Base-by-base conservation (phyloP, 495 filamentous ascomycete species). In the Xylaria acuta region DNA sequence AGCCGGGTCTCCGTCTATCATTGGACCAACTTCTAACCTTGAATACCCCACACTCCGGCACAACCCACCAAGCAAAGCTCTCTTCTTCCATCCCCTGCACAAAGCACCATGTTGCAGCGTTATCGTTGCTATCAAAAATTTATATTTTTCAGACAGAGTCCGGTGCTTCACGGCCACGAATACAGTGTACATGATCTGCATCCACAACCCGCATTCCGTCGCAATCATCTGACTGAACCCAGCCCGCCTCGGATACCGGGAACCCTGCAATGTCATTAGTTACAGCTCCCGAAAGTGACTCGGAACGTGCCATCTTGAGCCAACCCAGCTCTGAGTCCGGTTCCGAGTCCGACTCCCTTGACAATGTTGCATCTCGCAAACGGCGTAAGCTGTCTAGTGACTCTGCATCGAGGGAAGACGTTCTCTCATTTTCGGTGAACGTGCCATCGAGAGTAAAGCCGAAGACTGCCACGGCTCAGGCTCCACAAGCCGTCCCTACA, bases 371-470 rank as follows among this genome's bases (percentile, higher is more conserved):
- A 63, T 83, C 86, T 64, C 82, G 87, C 68, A 89, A 88, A 77
- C 80, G 84, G 64, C 84, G 85, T 54, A 84, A 80, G 67, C 76
- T 82, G 11, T 85, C 84, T 3, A 75, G 76, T 8, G 73, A 75
- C n/a, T 54, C 60, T 56, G 40, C 25, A 36, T 60, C 75, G 20
- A 64, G 53, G 51, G 56, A 56, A 22, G 70, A 64, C 40, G 74
- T 72, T 1, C 25, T 70, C 68, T 59, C 72, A 22, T 75, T 81
- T 45, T 78, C 78, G 30, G 74, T 84, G 72, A 79, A 77, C 53
- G 83, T 82, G 36, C 85, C 85, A 18, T 88, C 86, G 30, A 85
- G 87, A 70, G 83, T 88, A 63, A 87, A 83, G 70, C 80, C 80
- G 68, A 78, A 69, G 67, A 18, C 36, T 47, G 65, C 75, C 69